Evolutionary conservation across 306 rosid species (phyloP).

Genomic region (Cotoneaster glaucophyllus): DNA sequence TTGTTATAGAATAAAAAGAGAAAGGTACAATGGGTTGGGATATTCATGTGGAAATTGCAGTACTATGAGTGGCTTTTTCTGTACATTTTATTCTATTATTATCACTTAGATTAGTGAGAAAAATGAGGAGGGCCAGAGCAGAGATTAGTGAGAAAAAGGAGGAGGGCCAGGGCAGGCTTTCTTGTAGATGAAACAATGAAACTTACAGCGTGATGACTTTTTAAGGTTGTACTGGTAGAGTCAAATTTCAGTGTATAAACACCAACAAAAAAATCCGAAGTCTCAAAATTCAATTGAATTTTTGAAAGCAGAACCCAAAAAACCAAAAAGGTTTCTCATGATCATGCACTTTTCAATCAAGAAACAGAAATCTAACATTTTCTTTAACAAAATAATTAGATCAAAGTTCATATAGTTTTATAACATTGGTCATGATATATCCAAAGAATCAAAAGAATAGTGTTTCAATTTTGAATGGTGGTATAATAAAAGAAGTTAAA

Average conservation of each 20-base stretch:
- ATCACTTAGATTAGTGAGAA: constrained; percentile 27
- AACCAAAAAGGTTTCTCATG: constrained; percentile 21
- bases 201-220: constrained; percentile 25
- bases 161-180: constrained; percentile 24
- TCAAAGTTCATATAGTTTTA: not conserved
- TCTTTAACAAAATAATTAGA: constrained; percentile 18
- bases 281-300: not conserved
- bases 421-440: constrained; percentile 7
- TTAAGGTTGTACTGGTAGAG: constrained; percentile 21
- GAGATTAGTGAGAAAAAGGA: constrained; percentile 13
- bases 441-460: constrained; percentile 43
- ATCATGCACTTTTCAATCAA: constrained; percentile 45
- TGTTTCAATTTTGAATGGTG: constrained; percentile 17
- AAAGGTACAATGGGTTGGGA: constrained; percentile 40
- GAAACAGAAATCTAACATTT: constrained; percentile 6
- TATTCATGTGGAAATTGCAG: constrained; percentile 74
- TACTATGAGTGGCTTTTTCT: constrained; percentile 42
- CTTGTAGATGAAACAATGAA: constrained; percentile 58
- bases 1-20: constrained; percentile 19
- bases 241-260: not conserved
- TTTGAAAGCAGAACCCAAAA: not conserved
- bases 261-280: not conserved
- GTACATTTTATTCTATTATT: constrained; percentile 35
- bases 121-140: constrained; percentile 5
- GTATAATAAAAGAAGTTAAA: constrained; percentile 1